These are phyloP conservation scores for Scenedesmus sp. DNA, from an alignment of 163 green algal genomes.

Conservation along the genomic window DNA sequence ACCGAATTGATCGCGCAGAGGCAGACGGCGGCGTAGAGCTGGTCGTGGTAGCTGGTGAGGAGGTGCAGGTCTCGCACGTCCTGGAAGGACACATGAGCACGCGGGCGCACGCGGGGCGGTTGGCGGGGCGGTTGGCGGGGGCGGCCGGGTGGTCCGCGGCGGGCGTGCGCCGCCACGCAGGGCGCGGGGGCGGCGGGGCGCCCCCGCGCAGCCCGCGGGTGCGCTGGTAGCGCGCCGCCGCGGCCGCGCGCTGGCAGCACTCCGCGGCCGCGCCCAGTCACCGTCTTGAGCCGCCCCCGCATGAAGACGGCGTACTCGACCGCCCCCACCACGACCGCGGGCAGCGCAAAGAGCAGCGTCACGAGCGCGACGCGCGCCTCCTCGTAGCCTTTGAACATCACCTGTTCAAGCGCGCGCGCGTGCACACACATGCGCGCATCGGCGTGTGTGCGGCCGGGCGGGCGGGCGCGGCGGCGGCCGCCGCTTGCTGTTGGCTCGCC, in stretches of 20 bases:
- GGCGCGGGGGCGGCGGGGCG: too few species aligned
- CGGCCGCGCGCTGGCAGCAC: too few species aligned
- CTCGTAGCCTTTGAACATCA: constrained; percentile 49
- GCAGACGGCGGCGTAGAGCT: constrained; percentile 44
- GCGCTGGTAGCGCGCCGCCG: too few species aligned
- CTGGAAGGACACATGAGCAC: neutral
- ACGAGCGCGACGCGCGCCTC: constrained; percentile 42
- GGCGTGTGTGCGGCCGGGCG: neutral
- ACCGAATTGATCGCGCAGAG: constrained; percentile 44
- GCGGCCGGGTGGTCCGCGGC: too few species aligned
- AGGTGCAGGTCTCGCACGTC: constrained; percentile 28
- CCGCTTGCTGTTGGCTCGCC: neutral
- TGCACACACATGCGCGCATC: too few species aligned
- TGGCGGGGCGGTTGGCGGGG: too few species aligned
- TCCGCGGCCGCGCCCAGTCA: neutral
- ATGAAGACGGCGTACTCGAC: constrained; percentile 43
- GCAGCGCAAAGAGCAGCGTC: constrained; percentile 44
- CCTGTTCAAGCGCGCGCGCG: neutral
- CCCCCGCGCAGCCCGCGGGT: too few species aligned
- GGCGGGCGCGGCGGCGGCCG: neutral
- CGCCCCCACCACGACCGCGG: constrained; percentile 37
- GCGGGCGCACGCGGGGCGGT: too few species aligned
- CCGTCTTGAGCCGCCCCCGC: constrained; percentile 19
- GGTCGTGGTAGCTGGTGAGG: constrained; percentile 37
- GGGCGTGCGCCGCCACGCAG: too few species aligned